Percentiles rank a stretch among this genome's conserved stretches.
Evolutionary conservation across 2,329 filamentous ascomycete genomes (phyloP).

Genomic region (Aotearoamyces nothofagi): DNA sequence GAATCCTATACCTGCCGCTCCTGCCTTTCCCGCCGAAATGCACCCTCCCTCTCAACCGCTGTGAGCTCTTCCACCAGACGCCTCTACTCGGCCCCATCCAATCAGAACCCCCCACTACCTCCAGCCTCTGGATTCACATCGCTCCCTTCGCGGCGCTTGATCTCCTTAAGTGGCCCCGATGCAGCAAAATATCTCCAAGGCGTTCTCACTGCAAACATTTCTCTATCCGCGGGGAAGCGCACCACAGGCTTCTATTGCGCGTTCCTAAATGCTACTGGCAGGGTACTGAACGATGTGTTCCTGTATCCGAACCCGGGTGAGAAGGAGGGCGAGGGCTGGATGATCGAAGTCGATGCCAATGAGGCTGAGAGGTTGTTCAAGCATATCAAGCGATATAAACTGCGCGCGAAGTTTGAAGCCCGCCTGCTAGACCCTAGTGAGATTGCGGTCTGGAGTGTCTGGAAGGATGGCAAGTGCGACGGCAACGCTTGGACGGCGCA

Average conservation of each 20-base stretch:
- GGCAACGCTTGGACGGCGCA: constrained; percentile 7
- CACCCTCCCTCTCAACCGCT: too few relatives aligned
- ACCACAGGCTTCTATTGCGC: constrained; percentile 56
- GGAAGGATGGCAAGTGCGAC: constrained; percentile 41
- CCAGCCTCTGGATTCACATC: neutral
- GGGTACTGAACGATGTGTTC: constrained; percentile 80
- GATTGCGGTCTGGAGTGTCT: constrained; percentile 55
- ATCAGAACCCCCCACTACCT: neutral
- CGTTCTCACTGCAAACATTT: constrained; percentile 59
- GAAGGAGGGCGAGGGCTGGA: constrained; percentile 28
- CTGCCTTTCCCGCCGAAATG: neutral
- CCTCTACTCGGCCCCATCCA: neutral
- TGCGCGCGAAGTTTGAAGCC: constrained; percentile 65
- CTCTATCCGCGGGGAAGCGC: constrained; percentile 22
- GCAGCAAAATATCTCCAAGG: constrained; percentile 78
- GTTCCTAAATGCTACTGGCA: constrained; percentile 74
- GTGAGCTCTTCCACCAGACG: too few relatives aligned
- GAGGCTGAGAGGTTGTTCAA: constrained; percentile 47
- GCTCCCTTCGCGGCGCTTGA: constrained; percentile 13
- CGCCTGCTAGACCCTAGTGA: constrained; percentile 50
- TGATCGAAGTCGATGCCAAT: constrained; percentile 69
- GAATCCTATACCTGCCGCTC: neutral
- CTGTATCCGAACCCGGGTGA: constrained; percentile 44
- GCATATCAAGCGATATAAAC: constrained; percentile 73
- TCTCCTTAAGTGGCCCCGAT: constrained; percentile 67